Evolutionary conservation across 345 rosid species (phyloP).

Genomic region (Punica granatum): DNA sequence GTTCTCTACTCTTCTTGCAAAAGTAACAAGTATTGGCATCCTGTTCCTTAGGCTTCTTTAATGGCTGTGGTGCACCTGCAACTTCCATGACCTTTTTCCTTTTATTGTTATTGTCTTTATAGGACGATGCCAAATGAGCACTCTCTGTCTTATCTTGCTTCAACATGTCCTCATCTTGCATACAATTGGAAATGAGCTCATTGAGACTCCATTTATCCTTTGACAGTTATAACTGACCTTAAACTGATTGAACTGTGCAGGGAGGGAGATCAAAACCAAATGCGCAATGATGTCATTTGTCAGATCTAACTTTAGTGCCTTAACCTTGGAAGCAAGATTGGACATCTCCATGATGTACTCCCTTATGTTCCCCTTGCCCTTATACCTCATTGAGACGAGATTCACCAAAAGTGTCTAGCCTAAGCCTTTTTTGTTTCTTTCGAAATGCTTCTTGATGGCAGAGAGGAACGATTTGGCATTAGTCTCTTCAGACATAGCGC

Average conservation of each 20-base stretch:
- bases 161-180: constrained; percentile 8
- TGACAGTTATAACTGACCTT: constrained; percentile 10
- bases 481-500: not conserved
- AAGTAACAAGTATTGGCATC: no score
- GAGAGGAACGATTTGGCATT: constrained; percentile 3
- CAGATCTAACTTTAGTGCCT: constrained; percentile 2
- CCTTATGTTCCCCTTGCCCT: not conserved
- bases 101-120: not conserved
- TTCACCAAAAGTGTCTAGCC: not conserved
- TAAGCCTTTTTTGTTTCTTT: constrained; percentile 9
- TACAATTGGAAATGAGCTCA: constrained; percentile 14
- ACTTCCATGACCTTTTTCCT: not conserved
- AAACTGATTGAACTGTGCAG: constrained; percentile 8
- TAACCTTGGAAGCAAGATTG: constrained; percentile 8
- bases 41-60: not conserved
- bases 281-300: constrained; percentile 2
- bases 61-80: not conserved
- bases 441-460: constrained; percentile 8
- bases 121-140: no score
- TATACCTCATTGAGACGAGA: not conserved
- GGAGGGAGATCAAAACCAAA: constrained; percentile 18
- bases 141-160: not conserved
- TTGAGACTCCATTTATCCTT: constrained; percentile 10
- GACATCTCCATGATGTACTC: constrained; percentile 13
- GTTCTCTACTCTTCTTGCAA: constrained; percentile 5